phyloP scores from a whole-genome alignment of 2,329 filamentous ascomycete genomes.

The Dendrostoma leiphaemia region DNA sequence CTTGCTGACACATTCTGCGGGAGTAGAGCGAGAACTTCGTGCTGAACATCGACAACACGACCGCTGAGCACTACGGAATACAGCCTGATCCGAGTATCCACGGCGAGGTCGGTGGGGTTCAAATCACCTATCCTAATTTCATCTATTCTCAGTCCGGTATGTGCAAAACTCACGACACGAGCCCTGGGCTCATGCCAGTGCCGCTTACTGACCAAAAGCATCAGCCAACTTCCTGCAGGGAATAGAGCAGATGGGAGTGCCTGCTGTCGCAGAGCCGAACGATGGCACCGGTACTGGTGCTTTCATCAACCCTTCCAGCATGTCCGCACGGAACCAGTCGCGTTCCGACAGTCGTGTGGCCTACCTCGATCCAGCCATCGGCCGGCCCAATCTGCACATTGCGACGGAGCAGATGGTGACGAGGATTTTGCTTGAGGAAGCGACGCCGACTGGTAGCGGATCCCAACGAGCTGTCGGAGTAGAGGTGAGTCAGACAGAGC shows the following conservation, averaged over 20 bases:
- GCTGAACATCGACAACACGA: slow-evolving; percentile 21
- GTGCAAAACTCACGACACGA: no score
- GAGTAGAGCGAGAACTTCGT: slow-evolving; percentile 37
- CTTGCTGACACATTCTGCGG: background rate
- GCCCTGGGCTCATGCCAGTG: no score
- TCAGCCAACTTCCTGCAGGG: slow-evolving; percentile 37
- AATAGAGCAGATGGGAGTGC: slow-evolving; percentile 35
- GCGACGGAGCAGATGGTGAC: slow-evolving; percentile 37
- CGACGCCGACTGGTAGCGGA: slow-evolving; percentile 1
- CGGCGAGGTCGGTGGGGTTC: slow-evolving; percentile 33
- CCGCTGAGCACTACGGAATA: slow-evolving; percentile 25
- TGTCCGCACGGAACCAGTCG: slow-evolving; percentile 37
- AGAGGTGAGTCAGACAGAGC: slow-evolving; percentile 33
- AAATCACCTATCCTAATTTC: slow-evolving; percentile 37
- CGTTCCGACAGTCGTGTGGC: slow-evolving; percentile 38
- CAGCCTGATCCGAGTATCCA: slow-evolving; percentile 28
- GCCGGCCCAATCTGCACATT: slow-evolving; percentile 38
- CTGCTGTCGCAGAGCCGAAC: slow-evolving; percentile 34
- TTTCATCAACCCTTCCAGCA: slow-evolving; percentile 35
- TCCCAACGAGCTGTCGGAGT: slow-evolving; percentile 31
- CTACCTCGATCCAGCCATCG: slow-evolving; percentile 36
- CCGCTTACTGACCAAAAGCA: slow-evolving; percentile 12
- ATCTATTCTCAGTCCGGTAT: slow-evolving; percentile 39
- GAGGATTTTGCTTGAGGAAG: slow-evolving; percentile 28
- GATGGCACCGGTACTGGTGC: slow-evolving; percentile 35